Conservation (phyloP, 805 yeast genomes). For the Starmerella stellata region DNA sequence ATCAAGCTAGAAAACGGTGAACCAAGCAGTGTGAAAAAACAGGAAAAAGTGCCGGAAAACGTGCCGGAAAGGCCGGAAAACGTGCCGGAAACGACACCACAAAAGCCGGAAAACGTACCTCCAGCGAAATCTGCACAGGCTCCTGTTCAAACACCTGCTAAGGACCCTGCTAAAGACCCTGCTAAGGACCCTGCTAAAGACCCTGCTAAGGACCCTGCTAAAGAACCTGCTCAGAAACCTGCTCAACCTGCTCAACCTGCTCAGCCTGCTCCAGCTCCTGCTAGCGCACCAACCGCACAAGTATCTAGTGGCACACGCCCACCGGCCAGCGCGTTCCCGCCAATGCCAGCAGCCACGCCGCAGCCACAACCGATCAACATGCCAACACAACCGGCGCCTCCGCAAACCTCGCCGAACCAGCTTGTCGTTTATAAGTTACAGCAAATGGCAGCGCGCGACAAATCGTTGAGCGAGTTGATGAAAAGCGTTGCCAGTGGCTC, state of each 20-base stretch:
- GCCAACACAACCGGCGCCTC: not conserved
- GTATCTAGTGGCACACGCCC: too few species aligned
- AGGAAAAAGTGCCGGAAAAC: not conserved
- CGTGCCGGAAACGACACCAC: not conserved
- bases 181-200: not conserved
- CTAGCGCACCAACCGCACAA: too few species aligned
- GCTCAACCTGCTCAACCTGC: too few species aligned
- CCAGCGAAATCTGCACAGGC: too few species aligned
- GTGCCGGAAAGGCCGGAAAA: not conserved
- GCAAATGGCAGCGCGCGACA: conserved; percentile 58
- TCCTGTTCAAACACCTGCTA: not conserved
- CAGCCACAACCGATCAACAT: not conserved
- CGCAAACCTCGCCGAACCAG: conserved; percentile 28
- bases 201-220: too few species aligned
- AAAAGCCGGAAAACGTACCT: too few species aligned
- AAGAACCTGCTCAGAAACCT: too few species aligned
- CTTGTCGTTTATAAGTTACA: conserved; percentile 75
- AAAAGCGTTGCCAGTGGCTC: conserved; percentile 68
- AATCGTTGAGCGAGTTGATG: conserved; percentile 54
- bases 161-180: not conserved
- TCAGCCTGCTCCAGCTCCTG: too few species aligned
- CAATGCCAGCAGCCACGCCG: not conserved
- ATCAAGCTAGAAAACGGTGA: not conserved
- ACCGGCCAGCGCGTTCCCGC: too few species aligned
- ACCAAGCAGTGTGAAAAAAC: conserved; percentile 9